These are phyloP conservation scores for Crotalaria pallida DNA, from an alignment of 306 rosid species.

Conservation along the genomic window DNA sequence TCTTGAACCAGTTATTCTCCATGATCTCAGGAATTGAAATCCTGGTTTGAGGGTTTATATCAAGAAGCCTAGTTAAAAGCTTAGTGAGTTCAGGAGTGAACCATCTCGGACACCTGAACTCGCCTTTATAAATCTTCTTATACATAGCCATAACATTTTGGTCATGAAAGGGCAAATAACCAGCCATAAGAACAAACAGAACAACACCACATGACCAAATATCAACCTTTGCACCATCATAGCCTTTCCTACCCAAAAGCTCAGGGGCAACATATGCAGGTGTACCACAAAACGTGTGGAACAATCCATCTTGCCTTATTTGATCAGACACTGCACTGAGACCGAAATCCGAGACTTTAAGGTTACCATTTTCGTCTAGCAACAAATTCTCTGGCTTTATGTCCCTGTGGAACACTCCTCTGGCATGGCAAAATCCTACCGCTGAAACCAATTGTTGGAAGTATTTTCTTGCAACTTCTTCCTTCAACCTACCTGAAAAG, in stretches of 20 bases:
- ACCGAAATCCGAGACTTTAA: slow-evolving; percentile 65
- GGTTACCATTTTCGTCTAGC: slow-evolving; percentile 45
- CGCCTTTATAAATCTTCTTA: slow-evolving; percentile 50
- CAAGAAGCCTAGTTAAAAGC: slow-evolving; percentile 37
- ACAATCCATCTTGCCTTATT: slow-evolving; percentile 49
- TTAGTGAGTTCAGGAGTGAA: slow-evolving; percentile 30
- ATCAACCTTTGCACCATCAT: slow-evolving; percentile 49
- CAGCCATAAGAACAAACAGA: slow-evolving; percentile 47
- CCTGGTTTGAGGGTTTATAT: slow-evolving; percentile 37
- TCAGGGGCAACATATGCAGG: slow-evolving; percentile 68
- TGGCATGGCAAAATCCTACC: slow-evolving; percentile 47
- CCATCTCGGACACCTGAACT: slow-evolving; percentile 50
- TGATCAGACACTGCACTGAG: slow-evolving; percentile 53
- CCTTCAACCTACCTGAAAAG: slow-evolving; percentile 22
- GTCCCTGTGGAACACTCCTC: slow-evolving; percentile 58
- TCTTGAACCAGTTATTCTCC: slow-evolving; percentile 44
- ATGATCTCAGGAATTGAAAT: slow-evolving; percentile 45
- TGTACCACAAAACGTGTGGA: slow-evolving; percentile 65
- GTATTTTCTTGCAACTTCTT: slow-evolving; percentile 42
- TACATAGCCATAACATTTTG: slow-evolving; percentile 41
- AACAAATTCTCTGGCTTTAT: slow-evolving; percentile 55
- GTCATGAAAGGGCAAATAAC: slow-evolving; percentile 46
- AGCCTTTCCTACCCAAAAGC: slow-evolving; percentile 43
- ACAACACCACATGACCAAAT: slow-evolving; percentile 61
- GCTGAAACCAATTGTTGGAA: slow-evolving; percentile 60